Evolutionary conservation across 2,329 filamentous ascomycete species (phyloP).

Genomic region (Acarospora socialis): DNA sequence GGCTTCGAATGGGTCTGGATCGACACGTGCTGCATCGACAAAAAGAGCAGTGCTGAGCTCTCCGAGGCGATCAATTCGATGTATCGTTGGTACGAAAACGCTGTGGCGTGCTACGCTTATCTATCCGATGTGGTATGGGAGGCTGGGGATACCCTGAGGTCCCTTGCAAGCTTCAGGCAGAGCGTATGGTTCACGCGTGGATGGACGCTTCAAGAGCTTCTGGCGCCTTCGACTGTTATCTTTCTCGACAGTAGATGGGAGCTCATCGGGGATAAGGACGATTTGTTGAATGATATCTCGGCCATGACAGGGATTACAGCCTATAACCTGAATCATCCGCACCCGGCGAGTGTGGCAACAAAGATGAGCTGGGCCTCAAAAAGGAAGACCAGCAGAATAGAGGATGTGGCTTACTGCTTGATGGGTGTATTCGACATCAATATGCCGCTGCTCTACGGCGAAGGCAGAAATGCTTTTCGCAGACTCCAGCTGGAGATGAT

Average conservation of each 20-base stretch:
- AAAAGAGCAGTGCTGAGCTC: slow-evolving; percentile 15
- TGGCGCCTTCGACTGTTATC: slow-evolving; percentile 16
- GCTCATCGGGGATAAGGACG: slow-evolving; percentile 1
- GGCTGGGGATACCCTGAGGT: background rate
- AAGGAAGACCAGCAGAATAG: slow-evolving; percentile 6
- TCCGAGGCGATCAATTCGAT: slow-evolving; percentile 16
- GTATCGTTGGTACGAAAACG: slow-evolving; percentile 16
- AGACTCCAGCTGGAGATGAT: slow-evolving; percentile 5
- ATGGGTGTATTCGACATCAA: slow-evolving; percentile 9
- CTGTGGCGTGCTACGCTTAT: slow-evolving; percentile 14
- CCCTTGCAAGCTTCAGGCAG: background rate
- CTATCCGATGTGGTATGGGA: slow-evolving; percentile 9
- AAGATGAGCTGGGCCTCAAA: slow-evolving; percentile 9
- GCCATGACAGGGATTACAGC: slow-evolving; percentile 4
- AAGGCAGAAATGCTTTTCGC: slow-evolving; percentile 5
- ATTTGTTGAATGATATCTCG: background rate
- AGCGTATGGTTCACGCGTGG: slow-evolving; percentile 17
- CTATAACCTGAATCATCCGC: no score
- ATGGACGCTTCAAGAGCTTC: slow-evolving; percentile 20
- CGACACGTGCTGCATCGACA: slow-evolving; percentile 18
- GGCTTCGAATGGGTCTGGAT: slow-evolving; percentile 12
- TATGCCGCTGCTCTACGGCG: slow-evolving; percentile 11
- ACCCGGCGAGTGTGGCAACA: slow-evolving; percentile 4
- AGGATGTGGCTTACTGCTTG: slow-evolving; percentile 9
- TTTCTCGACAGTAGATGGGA: slow-evolving; percentile 12